Evolutionary conservation across 129 eudicot species (phyloP).

Genomic region (Pittosporum tobira): DNA sequence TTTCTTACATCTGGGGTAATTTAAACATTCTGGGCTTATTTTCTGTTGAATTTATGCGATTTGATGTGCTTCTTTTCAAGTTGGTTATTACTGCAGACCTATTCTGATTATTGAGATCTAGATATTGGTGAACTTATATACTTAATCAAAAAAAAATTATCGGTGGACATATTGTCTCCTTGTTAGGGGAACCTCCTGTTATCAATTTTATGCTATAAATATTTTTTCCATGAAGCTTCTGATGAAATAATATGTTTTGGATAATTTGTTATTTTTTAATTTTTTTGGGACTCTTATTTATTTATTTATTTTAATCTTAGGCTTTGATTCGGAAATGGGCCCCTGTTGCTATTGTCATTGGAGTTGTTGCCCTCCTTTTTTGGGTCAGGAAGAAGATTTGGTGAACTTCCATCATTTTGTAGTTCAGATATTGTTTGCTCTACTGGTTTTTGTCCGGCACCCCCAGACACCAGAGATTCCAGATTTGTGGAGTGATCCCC

Average conservation of each 20-base stretch:
- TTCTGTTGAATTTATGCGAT: neutral
- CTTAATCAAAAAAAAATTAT: too few species aligned
- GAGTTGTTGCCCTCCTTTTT: slow-evolving; percentile 74
- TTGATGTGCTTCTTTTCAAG: neutral
- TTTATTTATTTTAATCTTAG: slow-evolving; percentile 32
- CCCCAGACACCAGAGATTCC: too few species aligned
- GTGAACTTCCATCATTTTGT: slow-evolving; percentile 28
- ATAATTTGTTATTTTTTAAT: too few species aligned
- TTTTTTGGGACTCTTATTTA: too few species aligned
- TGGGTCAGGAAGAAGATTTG: slow-evolving; percentile 76
- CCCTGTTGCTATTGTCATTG: slow-evolving; percentile 90
- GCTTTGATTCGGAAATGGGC: slow-evolving; percentile 95
- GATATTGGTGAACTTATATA: too few species aligned
- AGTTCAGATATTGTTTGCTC: neutral
- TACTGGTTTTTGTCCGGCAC: too few species aligned
- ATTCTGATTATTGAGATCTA: too few species aligned
- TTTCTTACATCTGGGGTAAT: neutral
- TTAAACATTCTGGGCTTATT: neutral
- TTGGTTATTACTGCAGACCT: too few species aligned
- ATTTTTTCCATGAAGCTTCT: neutral
- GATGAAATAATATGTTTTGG: slow-evolving; percentile 1
- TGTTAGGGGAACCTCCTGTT: too few species aligned
- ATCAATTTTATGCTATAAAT: neutral
- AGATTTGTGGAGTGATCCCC: too few species aligned
- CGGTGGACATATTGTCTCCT: too few species aligned